Conservation (phyloP, 75 land plant species). For the Pseudotsuga menziesii region DNA sequence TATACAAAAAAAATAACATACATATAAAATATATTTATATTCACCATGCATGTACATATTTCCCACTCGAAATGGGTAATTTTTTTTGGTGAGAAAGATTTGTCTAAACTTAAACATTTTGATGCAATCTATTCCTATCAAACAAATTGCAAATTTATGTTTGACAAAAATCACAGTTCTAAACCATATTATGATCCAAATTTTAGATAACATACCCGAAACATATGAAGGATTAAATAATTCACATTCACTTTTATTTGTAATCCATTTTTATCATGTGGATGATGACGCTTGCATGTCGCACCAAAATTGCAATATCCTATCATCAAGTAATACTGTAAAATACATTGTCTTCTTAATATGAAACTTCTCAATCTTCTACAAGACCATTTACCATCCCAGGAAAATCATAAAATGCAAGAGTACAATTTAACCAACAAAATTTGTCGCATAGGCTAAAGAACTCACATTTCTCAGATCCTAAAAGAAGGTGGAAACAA, state of each 20-base stretch:
- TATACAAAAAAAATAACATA: conserved; percentile 13
- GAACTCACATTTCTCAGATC: no score
- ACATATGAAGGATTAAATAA: conserved; percentile 74
- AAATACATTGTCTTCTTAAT: not conserved
- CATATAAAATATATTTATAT: not conserved
- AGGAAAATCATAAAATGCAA: no score
- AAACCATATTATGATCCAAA: not conserved
- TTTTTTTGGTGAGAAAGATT: not conserved
- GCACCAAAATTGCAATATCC: conserved; percentile 65
- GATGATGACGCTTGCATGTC: conserved; percentile 57
- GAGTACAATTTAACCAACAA: no score
- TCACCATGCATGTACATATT: not conserved
- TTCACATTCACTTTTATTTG: conserved; percentile 46
- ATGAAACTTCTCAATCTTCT: no score
- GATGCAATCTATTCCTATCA: not conserved
- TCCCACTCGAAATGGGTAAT: not conserved
- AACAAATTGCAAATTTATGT: not conserved
- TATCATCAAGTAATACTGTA: conserved; percentile 53
- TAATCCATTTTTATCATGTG: conserved; percentile 29
- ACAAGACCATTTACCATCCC: no score
- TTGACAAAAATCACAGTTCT: not conserved
- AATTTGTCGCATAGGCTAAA: no score
- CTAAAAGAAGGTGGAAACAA: no score
- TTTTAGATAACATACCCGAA: conserved; percentile 41
- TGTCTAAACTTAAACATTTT: not conserved